These are phyloP conservation scores for Fusarium coffeatum DNA, from an alignment of 2,329 filamentous ascomycete genomes.

Conservation along the genomic window DNA sequence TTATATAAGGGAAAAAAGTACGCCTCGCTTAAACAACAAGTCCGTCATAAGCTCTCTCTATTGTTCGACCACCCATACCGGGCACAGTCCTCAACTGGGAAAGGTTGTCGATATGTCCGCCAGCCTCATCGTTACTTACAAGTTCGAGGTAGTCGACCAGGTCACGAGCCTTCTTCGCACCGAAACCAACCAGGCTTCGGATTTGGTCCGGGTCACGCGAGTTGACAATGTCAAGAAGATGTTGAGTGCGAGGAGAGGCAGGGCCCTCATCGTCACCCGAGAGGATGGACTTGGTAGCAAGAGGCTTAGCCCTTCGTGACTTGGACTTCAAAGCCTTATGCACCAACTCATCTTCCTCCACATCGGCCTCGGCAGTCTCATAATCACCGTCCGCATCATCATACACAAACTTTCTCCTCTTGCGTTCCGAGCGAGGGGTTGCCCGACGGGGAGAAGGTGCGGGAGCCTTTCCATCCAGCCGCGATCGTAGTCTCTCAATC, in stretches of 20 bases:
- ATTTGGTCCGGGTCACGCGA: conserved; percentile 75
- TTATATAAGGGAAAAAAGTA: not conserved
- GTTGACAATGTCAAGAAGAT: conserved; percentile 78
- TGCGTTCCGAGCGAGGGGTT: conserved; percentile 46
- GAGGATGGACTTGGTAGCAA: conserved; percentile 40
- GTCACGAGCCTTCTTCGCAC: conserved; percentile 75
- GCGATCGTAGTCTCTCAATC: conserved; percentile 70
- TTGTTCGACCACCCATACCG: conserved; percentile 66
- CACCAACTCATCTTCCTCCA: conserved; percentile 53
- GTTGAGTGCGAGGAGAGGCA: conserved; percentile 67
- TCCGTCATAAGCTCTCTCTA: conserved; percentile 68
- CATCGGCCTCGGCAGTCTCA: conserved; percentile 56
- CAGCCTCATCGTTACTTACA: conserved; percentile 53
- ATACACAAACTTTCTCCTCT: conserved; percentile 46
- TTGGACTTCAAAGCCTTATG: conserved; percentile 44
- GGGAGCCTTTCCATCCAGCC: conserved; percentile 55
- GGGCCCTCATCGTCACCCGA: conserved; percentile 56
- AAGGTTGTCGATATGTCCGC: conserved; percentile 59
- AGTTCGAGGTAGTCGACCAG: conserved; percentile 67
- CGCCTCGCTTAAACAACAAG: conserved; percentile 47
- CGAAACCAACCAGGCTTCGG: conserved; percentile 75
- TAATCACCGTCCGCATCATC: conserved; percentile 55
- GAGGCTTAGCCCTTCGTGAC: conserved; percentile 48
- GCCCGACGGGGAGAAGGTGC: conserved; percentile 32
- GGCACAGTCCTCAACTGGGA: conserved; percentile 65